These are phyloP conservation scores for Tuber borchii DNA, from an alignment of 495 filamentous ascomycete genomes.

Conservation along the genomic window DNA sequence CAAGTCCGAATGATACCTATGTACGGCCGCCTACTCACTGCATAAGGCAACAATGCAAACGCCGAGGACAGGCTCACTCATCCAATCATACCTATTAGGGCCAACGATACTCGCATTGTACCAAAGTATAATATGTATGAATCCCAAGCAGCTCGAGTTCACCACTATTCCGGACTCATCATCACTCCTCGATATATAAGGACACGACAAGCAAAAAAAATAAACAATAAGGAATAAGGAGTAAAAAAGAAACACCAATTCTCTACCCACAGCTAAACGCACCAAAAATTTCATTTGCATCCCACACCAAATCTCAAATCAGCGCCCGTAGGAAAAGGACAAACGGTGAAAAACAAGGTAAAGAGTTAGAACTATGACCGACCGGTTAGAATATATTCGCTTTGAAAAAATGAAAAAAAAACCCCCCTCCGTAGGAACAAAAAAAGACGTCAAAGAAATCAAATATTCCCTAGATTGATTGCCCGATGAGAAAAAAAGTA, in stretches of 20 bases:
- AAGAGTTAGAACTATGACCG: background rate
- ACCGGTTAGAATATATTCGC: background rate
- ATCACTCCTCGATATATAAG: background rate
- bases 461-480: background rate
- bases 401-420: conserved; percentile 13
- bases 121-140: background rate
- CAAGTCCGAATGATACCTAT: background rate
- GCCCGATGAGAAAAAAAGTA: conserved; percentile 15
- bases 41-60: background rate
- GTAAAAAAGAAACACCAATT: conserved; percentile 13
- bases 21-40: background rate
- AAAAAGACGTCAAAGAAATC: conserved; percentile 9
- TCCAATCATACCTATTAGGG: background rate
- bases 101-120: background rate
- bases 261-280: conserved; percentile 20
- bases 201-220: conserved; percentile 5
- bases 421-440: conserved; percentile 6
- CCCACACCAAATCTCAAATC: background rate
- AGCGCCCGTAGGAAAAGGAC: background rate
- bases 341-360: background rate
- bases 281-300: conserved; percentile 1
- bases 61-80: background rate
- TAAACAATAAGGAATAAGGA: conserved; percentile 8
- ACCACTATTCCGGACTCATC: background rate
- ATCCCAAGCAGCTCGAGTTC: background rate